Evolutionary conservation across 176 grass and related monocot species (phyloP), one percentile per base, ranked within the genome.

Genomic region (Ampelocalamus luodianensis): DNA sequence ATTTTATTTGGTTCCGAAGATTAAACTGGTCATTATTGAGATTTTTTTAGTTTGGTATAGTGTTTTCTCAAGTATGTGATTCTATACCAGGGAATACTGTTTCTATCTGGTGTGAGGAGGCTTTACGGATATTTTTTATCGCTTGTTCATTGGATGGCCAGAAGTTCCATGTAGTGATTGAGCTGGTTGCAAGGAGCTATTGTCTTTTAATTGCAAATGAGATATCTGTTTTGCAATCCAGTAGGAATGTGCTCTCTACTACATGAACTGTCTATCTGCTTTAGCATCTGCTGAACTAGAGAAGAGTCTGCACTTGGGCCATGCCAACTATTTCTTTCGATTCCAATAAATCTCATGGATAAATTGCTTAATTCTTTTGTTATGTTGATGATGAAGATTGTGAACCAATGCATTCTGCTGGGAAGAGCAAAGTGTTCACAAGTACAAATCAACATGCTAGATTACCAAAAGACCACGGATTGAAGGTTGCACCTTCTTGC

Each of bases 361-460:
- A 44, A 42, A 49, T 40, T 51, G 22, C 37, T 40, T 76, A 36
- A 45, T 38, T 60, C 8, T 68, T 64, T 82, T 38, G 5, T 46
- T 62, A 42, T 73, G 9, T 46, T 77, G 80, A 76, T 64, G 67
- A 79, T 18, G 58, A 79, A 90, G 87, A 80, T 83, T 37, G 48
- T 75, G 74, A 14, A 26, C 43, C 37, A 10, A 66, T 56, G 38
- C 72, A 77, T 32, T 38, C 83, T 74, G 34, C 64, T 64, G 51
- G 10, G 39, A 84, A 63, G 58, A 73, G 10, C 60, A 77, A 68
- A 11, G 44, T 77, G 50, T 65, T 23, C 14, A 49, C 61, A 40
- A 64, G 42, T 1, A 43, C 8, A 43, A 43, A 17, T 20, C 68
- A 89, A 45, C 66, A 39, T 85, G 65, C 36, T 3, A 61, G 50